Percentiles rank a stretch among this genome's conserved stretches.
Evolutionary conservation across 2,329 filamentous ascomycete genomes (phyloP).

Genomic region (Aureobasidium sp.): DNA sequence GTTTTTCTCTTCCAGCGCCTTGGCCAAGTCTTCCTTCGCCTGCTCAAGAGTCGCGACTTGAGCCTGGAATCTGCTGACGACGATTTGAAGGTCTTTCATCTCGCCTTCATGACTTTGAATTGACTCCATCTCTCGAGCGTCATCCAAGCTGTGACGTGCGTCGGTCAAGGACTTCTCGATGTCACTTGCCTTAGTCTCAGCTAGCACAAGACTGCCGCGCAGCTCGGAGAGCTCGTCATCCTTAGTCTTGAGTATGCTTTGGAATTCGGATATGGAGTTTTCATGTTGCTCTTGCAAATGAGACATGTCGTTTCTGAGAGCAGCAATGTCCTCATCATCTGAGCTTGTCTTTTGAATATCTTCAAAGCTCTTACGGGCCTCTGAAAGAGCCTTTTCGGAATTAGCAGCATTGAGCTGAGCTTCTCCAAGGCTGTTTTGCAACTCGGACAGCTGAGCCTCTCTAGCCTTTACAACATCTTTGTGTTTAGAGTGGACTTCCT

Average conservation of each 20-base stretch:
- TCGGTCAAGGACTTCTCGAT: neutral
- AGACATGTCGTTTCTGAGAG: neutral
- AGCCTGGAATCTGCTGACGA: neutral
- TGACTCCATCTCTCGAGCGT: neutral
- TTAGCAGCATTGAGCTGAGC: neutral
- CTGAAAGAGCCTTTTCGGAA: neutral
- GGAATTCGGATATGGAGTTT: neutral
- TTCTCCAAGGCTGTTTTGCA: neutral
- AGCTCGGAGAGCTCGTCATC: conserved; percentile 12
- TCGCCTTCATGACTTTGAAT: neutral
- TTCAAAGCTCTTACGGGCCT: too few relatives aligned
- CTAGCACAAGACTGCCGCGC: neutral
- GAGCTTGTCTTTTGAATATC: too few relatives aligned
- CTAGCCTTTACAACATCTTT: neutral
- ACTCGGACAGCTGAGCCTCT: neutral
- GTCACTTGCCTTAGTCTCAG: neutral
- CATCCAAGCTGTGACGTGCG: neutral
- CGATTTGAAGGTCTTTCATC: neutral
- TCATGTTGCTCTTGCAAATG: neutral
- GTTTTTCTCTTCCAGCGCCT: neutral
- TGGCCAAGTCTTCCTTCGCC: neutral
- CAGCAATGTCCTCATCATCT: neutral
- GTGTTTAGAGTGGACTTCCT: neutral
- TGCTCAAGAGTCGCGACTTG: conserved; percentile 3
- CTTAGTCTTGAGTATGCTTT: neutral